These are phyloP conservation scores for Parachlorella kessleri DNA, from an alignment of 139 green algal species.

Conservation along the genomic window DNA sequence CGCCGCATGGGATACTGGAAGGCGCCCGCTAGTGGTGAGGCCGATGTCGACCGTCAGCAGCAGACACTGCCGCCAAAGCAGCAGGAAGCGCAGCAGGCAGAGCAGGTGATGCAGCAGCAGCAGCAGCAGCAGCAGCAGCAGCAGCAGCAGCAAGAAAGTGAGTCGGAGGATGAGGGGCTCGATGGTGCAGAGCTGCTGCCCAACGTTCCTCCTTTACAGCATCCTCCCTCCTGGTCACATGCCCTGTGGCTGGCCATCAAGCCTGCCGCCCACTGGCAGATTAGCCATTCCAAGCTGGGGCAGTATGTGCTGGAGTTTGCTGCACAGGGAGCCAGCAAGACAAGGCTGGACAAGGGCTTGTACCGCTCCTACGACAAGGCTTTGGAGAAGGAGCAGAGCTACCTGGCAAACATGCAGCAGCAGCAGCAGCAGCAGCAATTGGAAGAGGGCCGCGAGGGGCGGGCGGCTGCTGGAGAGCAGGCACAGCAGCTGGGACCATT, in stretches of 20 bases:
- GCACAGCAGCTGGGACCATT: too few relatives aligned
- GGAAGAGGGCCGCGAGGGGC: too few relatives aligned
- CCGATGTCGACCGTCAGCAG: background rate
- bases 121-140: constrained; percentile 1
- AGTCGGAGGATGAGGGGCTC: background rate
- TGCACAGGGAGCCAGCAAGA: too few relatives aligned
- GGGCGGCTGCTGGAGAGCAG: too few relatives aligned
- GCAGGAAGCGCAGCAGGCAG: background rate
- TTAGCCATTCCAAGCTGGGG: background rate
- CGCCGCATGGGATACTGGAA: too few relatives aligned
- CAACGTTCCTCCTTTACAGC: background rate
- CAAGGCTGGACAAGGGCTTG: too few relatives aligned
- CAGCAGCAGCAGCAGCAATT: too few relatives aligned
- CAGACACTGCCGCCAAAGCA: background rate
- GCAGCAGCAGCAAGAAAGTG: background rate
- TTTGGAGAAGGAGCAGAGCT: too few relatives aligned
- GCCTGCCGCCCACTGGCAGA: background rate
- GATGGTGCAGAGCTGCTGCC: background rate
- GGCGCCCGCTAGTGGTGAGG: too few relatives aligned
- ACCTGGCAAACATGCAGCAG: too few relatives aligned
- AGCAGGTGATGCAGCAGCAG: background rate
- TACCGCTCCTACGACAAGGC: too few relatives aligned
- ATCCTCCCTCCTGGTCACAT: background rate
- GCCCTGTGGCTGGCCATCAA: background rate
- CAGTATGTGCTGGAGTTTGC: constrained; percentile 17